Evolutionary conservation across 2,329 filamentous ascomycete species (phyloP), one percentile per base, ranked within the genome.

Genomic region (Penicillium glabrum): DNA sequence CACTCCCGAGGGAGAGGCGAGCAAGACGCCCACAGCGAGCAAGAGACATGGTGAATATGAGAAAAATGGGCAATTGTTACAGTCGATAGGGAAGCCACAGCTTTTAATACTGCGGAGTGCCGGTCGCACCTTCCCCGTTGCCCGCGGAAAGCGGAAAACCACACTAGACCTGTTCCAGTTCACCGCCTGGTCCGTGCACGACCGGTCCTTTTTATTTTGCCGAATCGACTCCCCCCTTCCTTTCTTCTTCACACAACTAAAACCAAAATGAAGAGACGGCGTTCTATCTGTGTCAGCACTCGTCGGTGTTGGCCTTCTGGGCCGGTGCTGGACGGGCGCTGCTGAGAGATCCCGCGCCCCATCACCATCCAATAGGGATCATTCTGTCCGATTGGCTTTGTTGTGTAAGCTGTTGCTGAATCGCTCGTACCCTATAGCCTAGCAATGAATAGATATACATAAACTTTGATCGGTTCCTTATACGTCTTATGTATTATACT

Each of bases 261-360:
- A 72, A 72, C 71, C 71, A 73, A 73, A 65, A 73, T 73, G 71
- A 73, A 72, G 71, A 73, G 67, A 68, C 60, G 70, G 67, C 67
- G 67, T 65, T 59, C 62, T 54, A 62, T 59, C 70, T 71, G 65
- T 62, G 46, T 68, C 70, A 72, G 71, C 66, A 71, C 71, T 73
- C 71, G 71, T 70, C 67, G 69, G 65, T 58, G 56, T 57, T 46
- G 60, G 62, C 62, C 55, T 52, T 61, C 46, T 37, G 55, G 65
- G 61, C 67, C 61, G 68, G 51, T 56, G 56, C 59, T 68, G 67
- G 70, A 69, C 68, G 71, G 71, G 71, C 71, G 69, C 68, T 73
- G 71, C 70, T 72, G 71, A 71, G 56, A 71, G 70, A 68, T 71
- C 68, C 68, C 69, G 62, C 65, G 70, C 67, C 68, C 67, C 59